phyloP scores from a whole-genome alignment of 1,284 basidiomycete genomes.

The Lignosus rhinocerotis region DNA sequence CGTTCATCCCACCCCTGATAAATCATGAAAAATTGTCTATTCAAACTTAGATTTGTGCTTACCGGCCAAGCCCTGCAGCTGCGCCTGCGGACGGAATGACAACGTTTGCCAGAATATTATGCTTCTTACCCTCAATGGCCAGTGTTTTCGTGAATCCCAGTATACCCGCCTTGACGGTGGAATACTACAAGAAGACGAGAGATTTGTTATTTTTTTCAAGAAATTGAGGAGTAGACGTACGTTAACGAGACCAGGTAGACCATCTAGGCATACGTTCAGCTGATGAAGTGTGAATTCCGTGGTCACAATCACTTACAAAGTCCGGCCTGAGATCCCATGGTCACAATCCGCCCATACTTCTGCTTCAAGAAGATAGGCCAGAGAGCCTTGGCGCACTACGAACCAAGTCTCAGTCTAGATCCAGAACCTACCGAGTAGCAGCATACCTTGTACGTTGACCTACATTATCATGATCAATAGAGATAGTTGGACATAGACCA shows the following conservation, averaged over 20 bases:
- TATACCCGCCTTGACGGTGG: constrained; percentile 92
- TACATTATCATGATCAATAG: constrained; percentile 22
- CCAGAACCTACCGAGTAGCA: background rate
- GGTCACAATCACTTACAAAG: constrained; percentile 62
- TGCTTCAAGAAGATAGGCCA: constrained; percentile 99
- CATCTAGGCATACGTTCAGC: constrained; percentile 52
- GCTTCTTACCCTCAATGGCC: constrained; percentile 90
- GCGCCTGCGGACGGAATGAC: constrained; percentile 75
- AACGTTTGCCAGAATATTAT: constrained; percentile 87
- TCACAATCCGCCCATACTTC: constrained; percentile 95
- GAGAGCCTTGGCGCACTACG: constrained; percentile 85
- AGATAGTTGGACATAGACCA: background rate
- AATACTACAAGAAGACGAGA: constrained; percentile 54
- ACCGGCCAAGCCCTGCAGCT: constrained; percentile 25
- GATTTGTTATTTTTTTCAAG: background rate
- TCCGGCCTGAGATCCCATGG: constrained; percentile 91
- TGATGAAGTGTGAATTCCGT: background rate
- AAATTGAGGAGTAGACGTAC: constrained; percentile 38
- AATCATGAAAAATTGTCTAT: constrained; percentile 11
- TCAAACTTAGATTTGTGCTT: background rate
- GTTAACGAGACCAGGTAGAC: constrained; percentile 93
- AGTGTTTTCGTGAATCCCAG: constrained; percentile 89
- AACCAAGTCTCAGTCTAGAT: background rate
- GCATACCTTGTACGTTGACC: constrained; percentile 68
- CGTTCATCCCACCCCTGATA: constrained; percentile 84